Percentiles rank a stretch among this genome's conserved stretches.
Evolutionary conservation across 306 rosid genomes (phyloP).

Genomic region (Adenanthera pavonina): DNA sequence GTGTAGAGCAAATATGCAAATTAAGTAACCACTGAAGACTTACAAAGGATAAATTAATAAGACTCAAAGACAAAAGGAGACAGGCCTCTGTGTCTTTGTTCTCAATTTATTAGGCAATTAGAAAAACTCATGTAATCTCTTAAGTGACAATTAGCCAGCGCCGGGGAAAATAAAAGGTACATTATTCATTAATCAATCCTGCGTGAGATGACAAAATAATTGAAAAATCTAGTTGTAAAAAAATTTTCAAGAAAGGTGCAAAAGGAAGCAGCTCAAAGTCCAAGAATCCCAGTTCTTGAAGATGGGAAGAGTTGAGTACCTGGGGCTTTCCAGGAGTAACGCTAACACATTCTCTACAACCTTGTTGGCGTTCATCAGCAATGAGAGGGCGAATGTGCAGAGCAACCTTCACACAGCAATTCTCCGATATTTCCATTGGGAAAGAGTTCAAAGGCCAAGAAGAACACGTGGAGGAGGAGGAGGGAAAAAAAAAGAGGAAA

Average conservation of each 20-base stretch:
- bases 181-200: slow-evolving; percentile 33
- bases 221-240: slow-evolving; percentile 8
- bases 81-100: slow-evolving; percentile 1
- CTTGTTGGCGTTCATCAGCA: slow-evolving; percentile 72
- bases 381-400: slow-evolving; percentile 86
- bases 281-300: slow-evolving; percentile 16
- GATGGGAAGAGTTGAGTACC: slow-evolving; percentile 46
- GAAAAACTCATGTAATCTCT: slow-evolving; percentile 6
- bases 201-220: slow-evolving; percentile 39
- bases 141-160: slow-evolving; percentile 28
- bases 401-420: slow-evolving; percentile 80
- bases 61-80: neutral
- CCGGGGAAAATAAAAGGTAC: neutral
- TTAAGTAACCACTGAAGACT: slow-evolving; percentile 29
- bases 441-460: neutral
- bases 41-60: neutral
- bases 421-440: slow-evolving; percentile 70
- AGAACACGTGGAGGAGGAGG: no score
- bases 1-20: slow-evolving; percentile 22
- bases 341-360: slow-evolving; percentile 71
- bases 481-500: neutral
- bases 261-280: neutral
- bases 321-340: slow-evolving; percentile 66
- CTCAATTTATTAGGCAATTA: neutral
- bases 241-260: neutral